These are phyloP conservation scores for Wickerhamomyces chaumierensis DNA, from an alignment of 805 yeast genomes.

Conservation along the genomic window DNA sequence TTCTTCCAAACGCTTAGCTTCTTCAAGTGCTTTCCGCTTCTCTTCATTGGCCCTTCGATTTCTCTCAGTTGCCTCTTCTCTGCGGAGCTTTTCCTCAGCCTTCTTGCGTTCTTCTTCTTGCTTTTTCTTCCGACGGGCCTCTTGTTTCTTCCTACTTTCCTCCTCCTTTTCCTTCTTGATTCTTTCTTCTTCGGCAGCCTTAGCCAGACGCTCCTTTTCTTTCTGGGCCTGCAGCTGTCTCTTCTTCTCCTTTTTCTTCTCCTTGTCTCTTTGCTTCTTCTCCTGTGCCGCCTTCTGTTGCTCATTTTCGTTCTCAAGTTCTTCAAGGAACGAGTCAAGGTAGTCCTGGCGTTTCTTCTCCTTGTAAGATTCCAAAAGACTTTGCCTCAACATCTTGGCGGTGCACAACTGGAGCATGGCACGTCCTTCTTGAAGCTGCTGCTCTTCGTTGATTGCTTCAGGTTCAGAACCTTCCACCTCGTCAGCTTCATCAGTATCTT, in stretches of 20 bases:
- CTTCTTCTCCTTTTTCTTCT: conserved; percentile 63
- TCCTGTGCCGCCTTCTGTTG: conserved; percentile 56
- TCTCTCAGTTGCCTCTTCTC: conserved; percentile 26
- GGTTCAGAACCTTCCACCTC: conserved; percentile 21
- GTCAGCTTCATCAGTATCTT: conserved; percentile 30
- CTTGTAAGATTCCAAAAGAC: conserved; percentile 65
- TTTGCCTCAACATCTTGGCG: conserved; percentile 63
- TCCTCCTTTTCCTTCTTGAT: conserved; percentile 24
- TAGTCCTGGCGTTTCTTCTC: conserved; percentile 73
- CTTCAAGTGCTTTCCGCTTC: conserved; percentile 24
- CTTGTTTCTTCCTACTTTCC: conserved; percentile 28
- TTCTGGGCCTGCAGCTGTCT: conserved; percentile 43
- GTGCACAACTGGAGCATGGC: conserved; percentile 72
- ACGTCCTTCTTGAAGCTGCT: conserved; percentile 66
- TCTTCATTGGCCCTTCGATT: conserved; percentile 20
- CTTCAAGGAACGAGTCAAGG: conserved; percentile 48
- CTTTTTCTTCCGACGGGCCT: conserved; percentile 29
- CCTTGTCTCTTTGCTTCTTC: conserved; percentile 43
- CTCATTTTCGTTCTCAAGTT: conserved; percentile 58
- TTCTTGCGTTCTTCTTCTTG: conserved; percentile 29
- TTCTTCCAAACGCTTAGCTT: conserved; percentile 23
- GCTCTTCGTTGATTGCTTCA: conserved; percentile 42
- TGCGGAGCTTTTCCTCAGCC: conserved; percentile 26
- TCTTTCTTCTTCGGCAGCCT: conserved; percentile 31
- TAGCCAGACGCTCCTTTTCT: conserved; percentile 39